Percentiles rank a stretch among this genome's conserved stretches.
These are phyloP conservation scores for Arachis hypogaea DNA, from an alignment of 306 rosid species.

Conservation along the genomic window DNA sequence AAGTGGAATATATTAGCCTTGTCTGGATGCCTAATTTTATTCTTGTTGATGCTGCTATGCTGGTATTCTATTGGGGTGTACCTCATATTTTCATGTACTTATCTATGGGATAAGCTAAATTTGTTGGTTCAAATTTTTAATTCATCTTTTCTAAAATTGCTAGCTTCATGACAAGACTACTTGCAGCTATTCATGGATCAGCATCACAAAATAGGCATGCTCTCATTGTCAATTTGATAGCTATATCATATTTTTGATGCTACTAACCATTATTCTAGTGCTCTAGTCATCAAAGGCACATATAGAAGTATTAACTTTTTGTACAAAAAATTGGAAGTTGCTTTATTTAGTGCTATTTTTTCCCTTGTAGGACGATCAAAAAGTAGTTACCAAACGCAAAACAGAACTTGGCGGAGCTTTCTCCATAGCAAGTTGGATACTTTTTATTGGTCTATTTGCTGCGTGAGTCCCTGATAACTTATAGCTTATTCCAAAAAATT, in stretches of 20 bases:
- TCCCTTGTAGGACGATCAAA: conserved; percentile 78
- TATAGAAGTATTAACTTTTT: conserved; percentile 17
- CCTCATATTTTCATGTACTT: background rate
- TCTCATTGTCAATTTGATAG: conserved; percentile 15
- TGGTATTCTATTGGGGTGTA: background rate
- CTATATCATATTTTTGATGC: conserved; percentile 18
- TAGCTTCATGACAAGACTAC: background rate
- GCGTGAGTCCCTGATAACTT: conserved; percentile 70
- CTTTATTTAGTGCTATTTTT: conserved; percentile 38
- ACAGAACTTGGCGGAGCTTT: conserved; percentile 99
- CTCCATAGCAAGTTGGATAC: conserved; percentile 97
- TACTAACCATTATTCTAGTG: conserved; percentile 2
- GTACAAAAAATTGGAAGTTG: background rate
- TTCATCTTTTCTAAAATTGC: conserved; percentile 21
- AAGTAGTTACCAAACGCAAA: conserved; percentile 83
- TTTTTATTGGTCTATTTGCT: conserved; percentile 85
- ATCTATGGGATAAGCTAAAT: background rate
- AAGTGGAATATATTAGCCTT: background rate
- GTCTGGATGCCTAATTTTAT: conserved; percentile 1
- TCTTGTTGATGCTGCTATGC: background rate
- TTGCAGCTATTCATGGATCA: conserved; percentile 27
- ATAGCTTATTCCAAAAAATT: conserved; percentile 5
- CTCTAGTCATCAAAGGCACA: conserved; percentile 4
- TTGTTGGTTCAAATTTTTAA: conserved; percentile 20
- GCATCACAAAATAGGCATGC: conserved; percentile 19